Conservation (phyloP, 1,284 basidiomycete genomes). For the Pholiota adiposa region DNA sequence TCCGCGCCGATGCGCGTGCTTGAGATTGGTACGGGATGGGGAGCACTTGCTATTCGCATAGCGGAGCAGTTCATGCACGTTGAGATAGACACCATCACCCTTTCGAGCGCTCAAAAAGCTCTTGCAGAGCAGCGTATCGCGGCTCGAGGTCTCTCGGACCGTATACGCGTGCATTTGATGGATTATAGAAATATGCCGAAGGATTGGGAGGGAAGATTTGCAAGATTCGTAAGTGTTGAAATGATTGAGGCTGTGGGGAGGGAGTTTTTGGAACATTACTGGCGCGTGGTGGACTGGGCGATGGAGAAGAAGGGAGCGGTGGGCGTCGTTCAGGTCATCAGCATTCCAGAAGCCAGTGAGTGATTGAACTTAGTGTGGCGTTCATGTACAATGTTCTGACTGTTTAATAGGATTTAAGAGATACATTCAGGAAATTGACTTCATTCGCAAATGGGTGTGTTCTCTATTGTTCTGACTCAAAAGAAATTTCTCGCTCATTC, state of each 20-base stretch:
- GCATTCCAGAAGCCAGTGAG: constrained; percentile 76
- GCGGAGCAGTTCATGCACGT: constrained; percentile 55
- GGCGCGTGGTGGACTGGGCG: constrained; percentile 70
- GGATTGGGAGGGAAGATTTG: constrained; percentile 55
- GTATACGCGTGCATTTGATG: constrained; percentile 75
- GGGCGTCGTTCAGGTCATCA: constrained; percentile 80
- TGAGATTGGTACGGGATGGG: constrained; percentile 86
- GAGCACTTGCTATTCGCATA: constrained; percentile 73
- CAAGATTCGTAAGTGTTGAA: constrained; percentile 24
- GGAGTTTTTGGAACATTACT: constrained; percentile 71
- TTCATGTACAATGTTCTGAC: not conserved
- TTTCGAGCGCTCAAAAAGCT: constrained; percentile 71
- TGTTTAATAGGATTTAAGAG: constrained; percentile 51
- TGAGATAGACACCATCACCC: constrained; percentile 75
- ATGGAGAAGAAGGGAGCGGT: constrained; percentile 66
- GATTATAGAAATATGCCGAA: constrained; percentile 73
- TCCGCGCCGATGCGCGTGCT: constrained; percentile 51
- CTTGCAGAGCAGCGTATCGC: constrained; percentile 67
- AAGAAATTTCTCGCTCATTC: not conserved
- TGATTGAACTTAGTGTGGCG: constrained; percentile 15
- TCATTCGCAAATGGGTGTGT: constrained; percentile 78
- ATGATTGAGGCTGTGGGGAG: constrained; percentile 56
- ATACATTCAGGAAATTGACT: constrained; percentile 69
- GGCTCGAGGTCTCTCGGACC: constrained; percentile 42
- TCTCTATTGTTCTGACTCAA: not conserved